phyloP scores from a whole-genome alignment of 371 early-diverging fungal species.

The Entomophthora muscae region DNA sequence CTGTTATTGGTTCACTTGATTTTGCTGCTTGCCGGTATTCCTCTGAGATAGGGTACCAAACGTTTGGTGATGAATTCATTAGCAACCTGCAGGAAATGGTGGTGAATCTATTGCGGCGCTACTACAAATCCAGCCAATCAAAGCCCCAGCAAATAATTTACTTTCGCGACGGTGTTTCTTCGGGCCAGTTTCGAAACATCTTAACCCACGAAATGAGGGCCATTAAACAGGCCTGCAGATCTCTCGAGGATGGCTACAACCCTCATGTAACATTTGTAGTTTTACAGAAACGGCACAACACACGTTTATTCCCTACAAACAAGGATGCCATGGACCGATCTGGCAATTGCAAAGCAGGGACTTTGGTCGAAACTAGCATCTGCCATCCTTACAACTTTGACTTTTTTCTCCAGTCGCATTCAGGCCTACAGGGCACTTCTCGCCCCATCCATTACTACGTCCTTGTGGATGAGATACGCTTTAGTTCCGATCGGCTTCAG shows the following conservation, averaged over 20 bases:
- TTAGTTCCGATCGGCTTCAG: constrained; percentile 45
- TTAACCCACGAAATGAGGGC: constrained; percentile 62
- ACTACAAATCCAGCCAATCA: constrained; percentile 43
- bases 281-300: constrained; percentile 92
- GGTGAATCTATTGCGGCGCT: constrained; percentile 59
- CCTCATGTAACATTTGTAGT: constrained; percentile 71
- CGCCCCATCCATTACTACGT: constrained; percentile 74
- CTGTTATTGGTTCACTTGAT: constrained; percentile 76
- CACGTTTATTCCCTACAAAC: constrained; percentile 74
- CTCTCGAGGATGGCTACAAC: constrained; percentile 42
- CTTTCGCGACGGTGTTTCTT: constrained; percentile 88
- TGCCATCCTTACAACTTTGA: constrained; percentile 75
- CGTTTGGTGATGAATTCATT: constrained; percentile 73
- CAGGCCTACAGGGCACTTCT: constrained; percentile 64
- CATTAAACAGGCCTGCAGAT: constrained; percentile 52
- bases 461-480: constrained; percentile 52
- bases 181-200: constrained; percentile 74
- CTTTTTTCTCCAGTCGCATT: constrained; percentile 75
- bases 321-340: constrained; percentile 31
- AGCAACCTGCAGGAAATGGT: constrained; percentile 62
- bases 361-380: constrained; percentile 71
- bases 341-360: constrained; percentile 77
- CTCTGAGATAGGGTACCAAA: constrained; percentile 65
- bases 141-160: constrained; percentile 81
- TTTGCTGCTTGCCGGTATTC: constrained; percentile 69